Base-by-base conservation (phyloP, 805 yeast genomes). In the Tetrapisispora iriomotensis region DNA sequence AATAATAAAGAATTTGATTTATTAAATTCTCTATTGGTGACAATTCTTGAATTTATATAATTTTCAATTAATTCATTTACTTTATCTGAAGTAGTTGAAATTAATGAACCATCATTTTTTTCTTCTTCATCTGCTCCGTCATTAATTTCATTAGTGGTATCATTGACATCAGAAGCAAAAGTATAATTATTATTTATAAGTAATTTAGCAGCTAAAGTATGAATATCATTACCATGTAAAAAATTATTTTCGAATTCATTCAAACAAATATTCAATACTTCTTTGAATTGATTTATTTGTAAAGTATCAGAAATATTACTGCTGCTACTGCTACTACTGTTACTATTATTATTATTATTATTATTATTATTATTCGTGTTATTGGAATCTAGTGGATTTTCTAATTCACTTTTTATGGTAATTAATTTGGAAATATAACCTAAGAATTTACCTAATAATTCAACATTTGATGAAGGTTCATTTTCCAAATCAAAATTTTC, bases 381-480 rank as follows among this genome's bases (percentile, higher is more conserved):
- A 8, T 27, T 13, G 12, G 6, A 6, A 6, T 32, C 36, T 19
- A 18, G 3, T 38, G 56, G 63, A 21, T 31, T 17, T 31, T 31
- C 34, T 15, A 23, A 10, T 26, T 26, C 29, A 26, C n/a, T 33
- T 29, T 54, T 50, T 20, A 70, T 68, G 45, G 65, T 70, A 28
- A 67, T 68, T 37, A 72, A 53, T 36, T 68, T 55, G 15, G 80
- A 73, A 29, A 79, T 70, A 59, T 72, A 82, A 14, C 95, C 96
- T 44, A 92, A 67, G 58, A 92, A 92, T 52, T 77, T 75, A 43
- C 84, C 85, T 46, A 86, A 72, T 43, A 92, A 73, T 64, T 90
- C 96, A 28, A 86, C 80, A 34, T 88, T 78, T 33, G 90, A 78
- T 25, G 85, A 65, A 27, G 96, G 96, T 66, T 88, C 96, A 46